phyloP scores from a whole-genome alignment of 208 protist genomes.

The Trypanosoma conorhini region DNA sequence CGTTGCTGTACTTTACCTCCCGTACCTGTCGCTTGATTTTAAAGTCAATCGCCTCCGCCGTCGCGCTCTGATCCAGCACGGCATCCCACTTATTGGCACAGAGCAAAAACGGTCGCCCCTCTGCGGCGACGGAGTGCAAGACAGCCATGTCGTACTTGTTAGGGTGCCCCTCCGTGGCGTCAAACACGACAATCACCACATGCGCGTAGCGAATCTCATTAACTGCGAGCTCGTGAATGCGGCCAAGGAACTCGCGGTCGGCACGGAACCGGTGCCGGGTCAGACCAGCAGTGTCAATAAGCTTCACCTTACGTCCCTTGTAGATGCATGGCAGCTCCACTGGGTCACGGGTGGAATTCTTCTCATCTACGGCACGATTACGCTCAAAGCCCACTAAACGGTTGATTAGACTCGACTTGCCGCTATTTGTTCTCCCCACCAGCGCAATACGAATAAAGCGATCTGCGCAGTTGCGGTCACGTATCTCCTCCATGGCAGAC shows the following conservation, averaged over 20 bases:
- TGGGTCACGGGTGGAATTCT: constrained; percentile 92
- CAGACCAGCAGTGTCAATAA: constrained; percentile 92
- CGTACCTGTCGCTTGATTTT: constrained; percentile 92
- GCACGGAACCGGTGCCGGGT: constrained; percentile 69
- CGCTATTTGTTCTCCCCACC: constrained; percentile 92
- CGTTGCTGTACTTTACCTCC: constrained; percentile 91
- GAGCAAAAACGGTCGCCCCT: constrained; percentile 88
- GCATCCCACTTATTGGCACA: constrained; percentile 94
- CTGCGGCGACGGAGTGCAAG: constrained; percentile 77
- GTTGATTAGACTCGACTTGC: constrained; percentile 95
- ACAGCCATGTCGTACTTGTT: constrained; percentile 94
- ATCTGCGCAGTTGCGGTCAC: constrained; percentile 79
- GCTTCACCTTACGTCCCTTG: constrained; percentile 83
- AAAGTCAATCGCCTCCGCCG: constrained; percentile 92
- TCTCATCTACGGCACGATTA: constrained; percentile 72
- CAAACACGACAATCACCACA: constrained; percentile 89
- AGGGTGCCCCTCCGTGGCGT: constrained; percentile 90
- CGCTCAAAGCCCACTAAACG: constrained; percentile 92
- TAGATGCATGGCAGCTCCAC: constrained; percentile 90
- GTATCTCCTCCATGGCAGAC: constrained; percentile 87
- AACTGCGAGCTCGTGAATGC: constrained; percentile 74
- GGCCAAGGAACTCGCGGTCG: constrained; percentile 81
- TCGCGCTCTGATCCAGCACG: constrained; percentile 85
- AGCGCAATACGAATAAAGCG: constrained; percentile 90
- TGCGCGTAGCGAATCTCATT: constrained; percentile 87